Base-by-base conservation (phyloP, 768 basidiomycete species). In the Pleurotus platypus region DNA sequence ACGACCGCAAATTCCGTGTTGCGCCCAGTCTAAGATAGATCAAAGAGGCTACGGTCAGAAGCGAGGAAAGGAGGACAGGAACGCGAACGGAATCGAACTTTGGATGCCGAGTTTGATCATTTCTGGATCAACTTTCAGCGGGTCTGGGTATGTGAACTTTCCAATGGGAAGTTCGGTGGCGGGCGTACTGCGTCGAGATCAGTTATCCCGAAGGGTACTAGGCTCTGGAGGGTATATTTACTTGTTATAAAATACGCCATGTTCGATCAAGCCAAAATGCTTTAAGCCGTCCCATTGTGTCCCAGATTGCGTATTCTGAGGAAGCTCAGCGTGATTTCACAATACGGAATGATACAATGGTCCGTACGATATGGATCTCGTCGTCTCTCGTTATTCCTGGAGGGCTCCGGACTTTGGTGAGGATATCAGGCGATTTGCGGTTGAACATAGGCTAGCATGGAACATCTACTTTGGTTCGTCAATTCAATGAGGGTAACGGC, bases 231-330 rank as follows among this genome's bases (percentile, higher is more conserved):
- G 13, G 15, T 48, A 13, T 16, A 58, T 63, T 46, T 60, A 84
- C 84, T 85, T 83, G 69, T 86, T 82, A 66, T 87, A 87, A 64
- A 83, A 85, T 18, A 85, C 71, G 2, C 73, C 73, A 60, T 86
- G 78, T 13, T 80, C 75, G 0, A 67, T 48, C 42, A 87, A 58
- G 2, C 83, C 83, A 62, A 76, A 83, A 61, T 87, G 85, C 58
- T 79, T 75, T 64, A 87, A 56, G 6, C 86, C 85, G 61, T 88
- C 86, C 86, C 86, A 87, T 61, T 89, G 86, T 3, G 84, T 77
- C 7, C 86, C 84, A 0, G 85, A 85, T 70, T 88, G 87, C 0
- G 86, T 85, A 60, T 89, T 87, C 86, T 87, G 51, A n/a, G 18
- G 35, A 45, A 12, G 39, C 42, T 53, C 22, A 11, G 30, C 3